Evolutionary conservation across 164 flowering plant species (phyloP).

Genomic region (Saururus chinensis): DNA sequence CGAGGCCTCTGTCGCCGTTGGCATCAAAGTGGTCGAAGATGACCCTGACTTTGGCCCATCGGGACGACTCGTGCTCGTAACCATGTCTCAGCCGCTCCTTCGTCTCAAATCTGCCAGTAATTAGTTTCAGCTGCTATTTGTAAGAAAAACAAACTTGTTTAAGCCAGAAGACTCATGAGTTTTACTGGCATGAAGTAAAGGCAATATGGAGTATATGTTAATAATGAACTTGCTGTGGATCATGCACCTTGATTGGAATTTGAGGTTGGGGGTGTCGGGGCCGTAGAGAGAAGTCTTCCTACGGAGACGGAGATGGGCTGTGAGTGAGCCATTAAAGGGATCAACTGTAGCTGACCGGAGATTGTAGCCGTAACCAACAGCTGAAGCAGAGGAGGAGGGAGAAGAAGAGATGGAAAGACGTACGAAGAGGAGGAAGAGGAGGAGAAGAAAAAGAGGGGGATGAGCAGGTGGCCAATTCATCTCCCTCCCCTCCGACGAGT

Average conservation of each 20-base stretch:
- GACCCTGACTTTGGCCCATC: no score
- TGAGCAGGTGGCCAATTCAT: not conserved
- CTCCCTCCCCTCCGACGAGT: not conserved
- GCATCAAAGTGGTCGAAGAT: no score
- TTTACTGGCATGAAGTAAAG: no score
- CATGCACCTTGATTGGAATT: constrained; percentile 25
- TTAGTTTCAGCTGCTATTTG: no score
- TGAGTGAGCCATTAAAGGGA: constrained; percentile 19
- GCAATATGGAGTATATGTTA: no score
- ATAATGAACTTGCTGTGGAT: not conserved
- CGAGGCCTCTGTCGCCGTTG: no score
- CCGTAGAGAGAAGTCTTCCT: constrained; percentile 27
- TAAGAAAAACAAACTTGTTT: not conserved
- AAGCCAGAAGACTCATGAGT: not conserved
- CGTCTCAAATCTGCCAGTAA: constrained; percentile 43
- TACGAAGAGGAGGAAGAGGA: no score
- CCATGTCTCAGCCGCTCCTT: constrained; percentile 40
- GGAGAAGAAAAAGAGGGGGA: not conserved
- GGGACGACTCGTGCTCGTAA: no score
- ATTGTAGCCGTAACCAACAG: constrained; percentile 33
- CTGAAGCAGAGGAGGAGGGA: not conserved
- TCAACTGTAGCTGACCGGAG: constrained; percentile 14
- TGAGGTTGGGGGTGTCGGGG: constrained; percentile 31
- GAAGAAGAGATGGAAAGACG: not conserved
- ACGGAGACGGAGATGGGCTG: constrained; percentile 24